phyloP scores from a whole-genome alignment of 768 basidiomycete genomes.

The Leccinum incarnatum region DNA sequence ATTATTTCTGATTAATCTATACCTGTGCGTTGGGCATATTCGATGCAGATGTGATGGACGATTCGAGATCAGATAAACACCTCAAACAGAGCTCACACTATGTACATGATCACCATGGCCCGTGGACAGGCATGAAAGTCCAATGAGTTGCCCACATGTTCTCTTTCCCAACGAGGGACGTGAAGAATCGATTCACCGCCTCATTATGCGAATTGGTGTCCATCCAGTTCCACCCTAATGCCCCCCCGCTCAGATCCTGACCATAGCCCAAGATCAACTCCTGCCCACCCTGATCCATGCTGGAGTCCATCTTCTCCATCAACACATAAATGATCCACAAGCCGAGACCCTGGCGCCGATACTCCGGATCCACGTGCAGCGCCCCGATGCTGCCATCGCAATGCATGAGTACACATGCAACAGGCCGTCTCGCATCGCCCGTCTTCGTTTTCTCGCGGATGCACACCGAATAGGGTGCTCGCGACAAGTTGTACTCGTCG shows the following conservation, averaged over 20 bases:
- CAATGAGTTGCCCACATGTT: constrained; percentile 10
- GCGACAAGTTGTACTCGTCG: constrained; percentile 20
- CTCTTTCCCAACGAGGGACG: constrained; percentile 8
- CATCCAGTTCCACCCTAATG: constrained; percentile 23
- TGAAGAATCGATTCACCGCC: constrained; percentile 10
- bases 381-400: constrained; percentile 20
- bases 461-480: constrained; percentile 22
- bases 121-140: constrained; percentile 10
- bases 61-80: not conserved
- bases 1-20: not conserved
- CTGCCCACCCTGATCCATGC: not conserved
- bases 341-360: constrained; percentile 14
- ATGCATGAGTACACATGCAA: constrained; percentile 19
- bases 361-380: constrained; percentile 7
- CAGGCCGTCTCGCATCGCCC: not conserved
- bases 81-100: not conserved
- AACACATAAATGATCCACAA: constrained; percentile 10
- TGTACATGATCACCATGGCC: not conserved
- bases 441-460: constrained; percentile 6
- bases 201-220: constrained; percentile 12
- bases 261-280: not conserved
- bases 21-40: not conserved
- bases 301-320: constrained; percentile 8
- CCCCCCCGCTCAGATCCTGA: constrained; percentile 21
- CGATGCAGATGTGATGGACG: not conserved